phyloP scores from a whole-genome alignment of 441 rosid species.

The Gossypium schwendimanii region DNA sequence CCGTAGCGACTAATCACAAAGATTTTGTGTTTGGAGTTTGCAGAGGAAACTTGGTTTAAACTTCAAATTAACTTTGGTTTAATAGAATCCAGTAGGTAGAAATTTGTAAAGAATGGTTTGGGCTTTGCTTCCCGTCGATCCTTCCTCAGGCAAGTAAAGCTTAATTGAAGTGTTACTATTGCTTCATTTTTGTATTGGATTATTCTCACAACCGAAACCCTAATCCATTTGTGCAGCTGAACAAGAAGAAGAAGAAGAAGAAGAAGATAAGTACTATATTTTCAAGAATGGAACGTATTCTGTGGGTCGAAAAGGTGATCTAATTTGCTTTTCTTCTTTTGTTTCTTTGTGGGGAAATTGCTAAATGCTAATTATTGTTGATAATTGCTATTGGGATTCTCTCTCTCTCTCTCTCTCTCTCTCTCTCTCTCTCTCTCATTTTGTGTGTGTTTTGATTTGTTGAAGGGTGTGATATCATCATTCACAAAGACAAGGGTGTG shows the following conservation, averaged over 20 bases:
- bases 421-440: no score
- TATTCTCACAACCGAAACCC: neutral
- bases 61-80: neutral
- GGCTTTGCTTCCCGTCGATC: slow-evolving; percentile 68
- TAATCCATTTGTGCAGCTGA: slow-evolving; percentile 30
- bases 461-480: slow-evolving; percentile 75
- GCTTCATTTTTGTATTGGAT: neutral
- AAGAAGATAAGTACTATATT: slow-evolving; percentile 66
- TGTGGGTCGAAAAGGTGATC: slow-evolving; percentile 80
- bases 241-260: slow-evolving; percentile 6
- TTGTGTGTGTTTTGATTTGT: neutral
- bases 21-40: neutral
- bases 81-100: neutral
- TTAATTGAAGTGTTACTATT: neutral
- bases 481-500: slow-evolving; percentile 79
- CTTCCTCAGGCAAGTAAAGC: slow-evolving; percentile 45
- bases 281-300: slow-evolving; percentile 56
- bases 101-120: slow-evolving; percentile 55
- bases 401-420: no score
- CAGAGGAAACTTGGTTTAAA: neutral
- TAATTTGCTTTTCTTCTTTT: neutral
- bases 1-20: neutral
- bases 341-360: neutral
- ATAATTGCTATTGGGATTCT: neutral
- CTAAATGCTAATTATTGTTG: neutral